phyloP scores from a whole-genome alignment of 257 asterid species.

The Verbena officinalis region DNA sequence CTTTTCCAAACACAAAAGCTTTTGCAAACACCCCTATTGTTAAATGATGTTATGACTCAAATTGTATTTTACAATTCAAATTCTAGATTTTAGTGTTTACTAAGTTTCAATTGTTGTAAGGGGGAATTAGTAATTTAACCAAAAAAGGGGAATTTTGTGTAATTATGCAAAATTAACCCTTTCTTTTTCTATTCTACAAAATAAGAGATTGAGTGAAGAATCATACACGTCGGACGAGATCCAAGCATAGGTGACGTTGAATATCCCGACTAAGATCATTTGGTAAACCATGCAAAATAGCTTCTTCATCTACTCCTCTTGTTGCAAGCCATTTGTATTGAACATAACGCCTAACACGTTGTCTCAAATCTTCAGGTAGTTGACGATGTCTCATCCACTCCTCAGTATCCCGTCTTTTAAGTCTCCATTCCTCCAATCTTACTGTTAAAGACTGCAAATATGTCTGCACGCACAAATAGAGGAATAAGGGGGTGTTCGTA shows the following conservation, averaged over 20 bases:
- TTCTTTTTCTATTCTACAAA: neutral
- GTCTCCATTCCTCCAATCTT: conserved; percentile 93
- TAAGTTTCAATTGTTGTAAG: too few relatives aligned
- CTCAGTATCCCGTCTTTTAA: conserved; percentile 86
- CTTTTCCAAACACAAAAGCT: too few relatives aligned
- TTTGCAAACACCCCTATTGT: too few relatives aligned
- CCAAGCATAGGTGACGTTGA: conserved; percentile 95
- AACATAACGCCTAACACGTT: conserved; percentile 82
- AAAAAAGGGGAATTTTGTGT: too few relatives aligned
- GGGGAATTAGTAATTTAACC: too few relatives aligned
- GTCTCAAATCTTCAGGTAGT: conserved; percentile 84
- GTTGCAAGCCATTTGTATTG: conserved; percentile 97
- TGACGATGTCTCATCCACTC: conserved; percentile 99
- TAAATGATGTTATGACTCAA: too few relatives aligned
- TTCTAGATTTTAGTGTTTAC: too few relatives aligned
- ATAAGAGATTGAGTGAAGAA: conserved; percentile 19
- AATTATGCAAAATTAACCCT: too few relatives aligned
- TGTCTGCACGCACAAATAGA: conserved; percentile 52
- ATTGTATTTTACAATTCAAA: too few relatives aligned
- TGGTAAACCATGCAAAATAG: conserved; percentile 77
- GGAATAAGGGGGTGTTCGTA: conserved; percentile 1
- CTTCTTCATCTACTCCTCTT: conserved; percentile 91
- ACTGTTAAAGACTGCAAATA: conserved; percentile 86
- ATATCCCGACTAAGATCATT: conserved; percentile 89
- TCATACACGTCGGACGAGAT: conserved; percentile 90